phyloP scores from a whole-genome alignment of 1,284 basidiomycete genomes.

The Cutaneotrichosporon sp. region DNA sequence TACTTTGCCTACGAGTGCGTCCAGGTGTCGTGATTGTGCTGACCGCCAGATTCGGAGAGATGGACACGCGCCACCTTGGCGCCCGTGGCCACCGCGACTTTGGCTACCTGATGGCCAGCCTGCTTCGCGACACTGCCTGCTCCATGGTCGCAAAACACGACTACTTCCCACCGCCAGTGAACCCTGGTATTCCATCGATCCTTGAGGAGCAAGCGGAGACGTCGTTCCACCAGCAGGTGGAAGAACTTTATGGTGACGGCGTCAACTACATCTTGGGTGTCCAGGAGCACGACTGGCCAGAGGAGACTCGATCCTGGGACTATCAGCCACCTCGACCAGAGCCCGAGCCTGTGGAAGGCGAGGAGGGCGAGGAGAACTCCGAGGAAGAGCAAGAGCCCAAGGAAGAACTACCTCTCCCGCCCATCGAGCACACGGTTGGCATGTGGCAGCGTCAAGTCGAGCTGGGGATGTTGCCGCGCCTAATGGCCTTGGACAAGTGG shows the following conservation, averaged over 20 bases:
- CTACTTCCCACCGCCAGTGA: constrained; percentile 13
- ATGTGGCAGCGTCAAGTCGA: constrained; percentile 34
- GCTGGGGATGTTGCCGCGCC: constrained; percentile 37
- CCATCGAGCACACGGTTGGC: constrained; percentile 20
- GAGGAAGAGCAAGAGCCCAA: neutral
- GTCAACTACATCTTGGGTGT: neutral
- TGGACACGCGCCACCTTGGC: constrained; percentile 45
- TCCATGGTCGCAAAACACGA: constrained; percentile 24
- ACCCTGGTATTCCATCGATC: neutral
- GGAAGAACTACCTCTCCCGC: neutral
- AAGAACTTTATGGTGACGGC: neutral
- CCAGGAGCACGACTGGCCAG: constrained; percentile 23
- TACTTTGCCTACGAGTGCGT: constrained; percentile 45
- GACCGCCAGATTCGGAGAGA: constrained; percentile 37
- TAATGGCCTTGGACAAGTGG: constrained; percentile 39
- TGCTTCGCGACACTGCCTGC: constrained; percentile 41
- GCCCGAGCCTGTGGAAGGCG: constrained; percentile 8
- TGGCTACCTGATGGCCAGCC: constrained; percentile 33
- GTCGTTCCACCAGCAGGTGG: constrained; percentile 4
- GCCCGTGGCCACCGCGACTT: constrained; percentile 42
- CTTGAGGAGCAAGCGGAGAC: neutral
- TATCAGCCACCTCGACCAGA: constrained; percentile 3
- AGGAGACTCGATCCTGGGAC: constrained; percentile 25
- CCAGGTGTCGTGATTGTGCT: neutral
- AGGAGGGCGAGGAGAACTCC: constrained; percentile 1